phyloP scores from a whole-genome alignment of 805 yeast genomes.

The Ogataea methanolica region DNA sequence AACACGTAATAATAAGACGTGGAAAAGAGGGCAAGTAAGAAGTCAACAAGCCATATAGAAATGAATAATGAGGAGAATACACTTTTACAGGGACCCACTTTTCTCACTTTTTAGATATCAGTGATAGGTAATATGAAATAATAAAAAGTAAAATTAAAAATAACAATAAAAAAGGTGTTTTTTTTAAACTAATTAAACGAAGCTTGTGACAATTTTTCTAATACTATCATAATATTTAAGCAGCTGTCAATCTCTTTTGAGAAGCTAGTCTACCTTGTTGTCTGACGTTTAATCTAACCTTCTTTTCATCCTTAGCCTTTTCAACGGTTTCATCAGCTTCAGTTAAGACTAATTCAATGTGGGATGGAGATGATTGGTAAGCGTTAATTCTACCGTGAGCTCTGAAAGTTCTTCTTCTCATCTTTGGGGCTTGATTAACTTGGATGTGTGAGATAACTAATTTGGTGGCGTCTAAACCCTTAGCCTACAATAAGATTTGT shows the following conservation, averaged over 20 bases:
- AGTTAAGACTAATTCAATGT: constrained; percentile 94
- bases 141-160: not conserved
- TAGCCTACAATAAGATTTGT: constrained; percentile 43
- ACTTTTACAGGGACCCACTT: too few relatives aligned
- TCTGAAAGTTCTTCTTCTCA: constrained; percentile 99
- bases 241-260: constrained; percentile 82
- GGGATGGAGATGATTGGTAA: constrained; percentile 98
- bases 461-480: constrained; percentile 95
- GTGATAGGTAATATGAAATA: too few relatives aligned
- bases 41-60: too few relatives aligned
- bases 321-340: constrained; percentile 93
- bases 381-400: constrained; percentile 99
- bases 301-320: constrained; percentile 60
- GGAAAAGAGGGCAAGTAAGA: too few relatives aligned
- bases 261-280: constrained; percentile 88
- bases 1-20: too few relatives aligned
- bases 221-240: constrained; percentile 19
- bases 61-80: too few relatives aligned
- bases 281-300: constrained; percentile 78
- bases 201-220: not conserved
- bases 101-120: too few relatives aligned
- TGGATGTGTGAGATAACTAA: constrained; percentile 97
- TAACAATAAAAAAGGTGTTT: not conserved
- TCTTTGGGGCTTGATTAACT: constrained; percentile 99
- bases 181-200: not conserved